Evolutionary conservation across 148 eudicot species (phyloP).

Genomic region (Diospyros kaki): DNA sequence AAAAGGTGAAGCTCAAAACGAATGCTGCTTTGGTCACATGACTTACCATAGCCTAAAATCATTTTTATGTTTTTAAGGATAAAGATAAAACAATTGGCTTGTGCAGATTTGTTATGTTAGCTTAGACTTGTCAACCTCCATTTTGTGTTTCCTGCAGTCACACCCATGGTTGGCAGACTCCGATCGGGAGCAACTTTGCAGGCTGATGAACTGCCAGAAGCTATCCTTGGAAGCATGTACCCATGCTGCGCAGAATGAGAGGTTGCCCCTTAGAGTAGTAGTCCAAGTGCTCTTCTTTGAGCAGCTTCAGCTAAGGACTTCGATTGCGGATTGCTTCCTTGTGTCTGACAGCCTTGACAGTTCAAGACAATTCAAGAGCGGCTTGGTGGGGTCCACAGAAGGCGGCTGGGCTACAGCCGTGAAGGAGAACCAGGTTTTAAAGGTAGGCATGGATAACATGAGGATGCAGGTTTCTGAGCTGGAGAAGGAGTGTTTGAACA

Average conservation of each 20-base stretch:
- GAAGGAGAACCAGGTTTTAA: constrained; percentile 23
- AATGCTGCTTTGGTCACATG: no score
- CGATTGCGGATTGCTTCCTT: constrained; percentile 35
- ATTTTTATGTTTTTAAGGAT: no score
- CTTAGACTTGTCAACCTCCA: neutral
- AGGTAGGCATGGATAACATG: constrained; percentile 35
- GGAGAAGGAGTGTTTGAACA: constrained; percentile 55
- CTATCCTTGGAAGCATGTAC: constrained; percentile 49
- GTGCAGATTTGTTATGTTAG: neutral
- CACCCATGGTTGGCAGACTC: constrained; percentile 51
- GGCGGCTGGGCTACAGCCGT: constrained; percentile 14
- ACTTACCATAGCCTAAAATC: no score
- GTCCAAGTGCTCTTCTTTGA: constrained; percentile 55
- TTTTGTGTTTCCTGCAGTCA: constrained; percentile 26
- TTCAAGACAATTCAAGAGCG: constrained; percentile 21
- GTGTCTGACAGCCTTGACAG: constrained; percentile 38
- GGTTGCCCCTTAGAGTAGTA: constrained; percentile 42
- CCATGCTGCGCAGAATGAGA: constrained; percentile 53
- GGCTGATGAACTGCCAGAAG: constrained; percentile 44
- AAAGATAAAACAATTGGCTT: neutral
- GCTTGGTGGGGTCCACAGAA: constrained; percentile 13
- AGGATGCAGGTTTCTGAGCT: constrained; percentile 37
- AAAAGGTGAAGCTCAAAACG: no score
- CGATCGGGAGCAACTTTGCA: constrained; percentile 43
- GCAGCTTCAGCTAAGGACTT: constrained; percentile 44